Evolutionary conservation across 176 grass and related monocot genomes (phyloP), one percentile per base, ranked within the genome.

Genomic region (Dendrocalamus sinicus): DNA sequence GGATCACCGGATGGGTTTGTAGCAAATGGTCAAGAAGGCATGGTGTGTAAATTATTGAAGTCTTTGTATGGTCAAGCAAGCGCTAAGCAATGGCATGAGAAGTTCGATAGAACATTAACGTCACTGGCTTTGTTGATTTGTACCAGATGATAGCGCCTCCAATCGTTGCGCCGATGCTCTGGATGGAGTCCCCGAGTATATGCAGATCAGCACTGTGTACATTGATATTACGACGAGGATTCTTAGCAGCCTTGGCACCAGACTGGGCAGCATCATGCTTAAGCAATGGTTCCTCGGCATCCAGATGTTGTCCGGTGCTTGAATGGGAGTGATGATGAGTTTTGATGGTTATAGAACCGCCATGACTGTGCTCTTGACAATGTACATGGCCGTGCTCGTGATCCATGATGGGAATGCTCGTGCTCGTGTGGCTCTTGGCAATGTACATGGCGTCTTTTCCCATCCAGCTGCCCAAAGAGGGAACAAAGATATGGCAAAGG

Each of bases 131-230:
- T n/a, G n/a, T n/a, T n/a, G n/a, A n/a, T n/a, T 99, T 99, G 87
- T 99, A 99, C 97, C 97, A 96, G 80, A 99, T 99, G 76, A 94
- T 51, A 78, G 82, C 94, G 12, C 97, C 94, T 72, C 94, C 92
- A 12, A 96, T 87, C 96, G 96, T 99, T 10, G 96, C 96, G 4
- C 96, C 96, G 0, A 98, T 66, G 63, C 93, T 98, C 69, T 95
- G 96, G 80, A 98, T 86, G 6, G 96, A 98, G 81, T 98, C 96
- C 14, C 96, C 93, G 20, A 94, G 72, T 4, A 95, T 90, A 11
- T 98, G 96, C 58, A 99, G 86, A 82, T 96, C 96, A 60, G 92
- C 96, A 73, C 96, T 96, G 81, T 99, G 96, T 44, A 99, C 87
- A 37, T 96, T 99, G 79, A 99, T 91, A 67, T 99, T 99, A 17